phyloP scores from a whole-genome alignment of 768 basidiomycete genomes.

The Auriscalpium vulgare region DNA sequence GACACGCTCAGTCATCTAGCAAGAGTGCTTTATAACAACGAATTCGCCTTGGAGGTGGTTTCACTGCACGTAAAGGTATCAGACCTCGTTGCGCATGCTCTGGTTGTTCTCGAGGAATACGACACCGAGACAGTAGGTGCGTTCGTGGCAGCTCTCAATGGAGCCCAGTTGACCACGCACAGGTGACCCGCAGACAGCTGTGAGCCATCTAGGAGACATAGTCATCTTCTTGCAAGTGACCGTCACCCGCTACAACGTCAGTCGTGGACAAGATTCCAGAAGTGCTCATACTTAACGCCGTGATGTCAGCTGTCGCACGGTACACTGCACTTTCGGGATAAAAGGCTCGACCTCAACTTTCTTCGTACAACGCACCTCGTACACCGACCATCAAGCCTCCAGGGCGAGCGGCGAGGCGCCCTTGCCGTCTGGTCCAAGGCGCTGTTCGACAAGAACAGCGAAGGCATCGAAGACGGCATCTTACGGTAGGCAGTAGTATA shows the following conservation, averaged over 20 bases:
- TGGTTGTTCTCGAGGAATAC: conserved; percentile 60
- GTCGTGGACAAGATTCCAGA: neutral
- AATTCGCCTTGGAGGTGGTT: conserved; percentile 57
- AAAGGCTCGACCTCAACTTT: conserved; percentile 41
- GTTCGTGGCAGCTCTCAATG: conserved; percentile 18
- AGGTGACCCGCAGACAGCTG: conserved; percentile 83
- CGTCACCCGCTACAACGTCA: conserved; percentile 53
- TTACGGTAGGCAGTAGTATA: conserved; percentile 19
- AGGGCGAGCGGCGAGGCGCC: conserved; percentile 28
- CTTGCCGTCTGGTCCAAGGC: conserved; percentile 62
- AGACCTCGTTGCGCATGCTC: conserved; percentile 54
- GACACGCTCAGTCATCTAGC: conserved; percentile 68
- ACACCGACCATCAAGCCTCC: conserved; percentile 32
- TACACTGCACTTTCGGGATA: conserved; percentile 37
- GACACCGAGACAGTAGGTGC: conserved; percentile 76
- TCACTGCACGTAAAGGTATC: conserved; percentile 59
- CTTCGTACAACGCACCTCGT: conserved; percentile 41
- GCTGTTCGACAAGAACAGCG: conserved; percentile 66
- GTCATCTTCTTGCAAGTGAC: conserved; percentile 66
- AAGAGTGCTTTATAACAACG: conserved; percentile 51
- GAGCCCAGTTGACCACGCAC: neutral
- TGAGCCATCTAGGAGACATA: conserved; percentile 71
- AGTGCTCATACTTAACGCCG: neutral
- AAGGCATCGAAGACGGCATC: conserved; percentile 80
- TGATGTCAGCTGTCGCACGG: too few species aligned